Percentiles rank a stretch among this genome's conserved stretches.
Conservation (phyloP, 1,284 basidiomycete genomes). For the Rhodotorula sp. region DNA sequence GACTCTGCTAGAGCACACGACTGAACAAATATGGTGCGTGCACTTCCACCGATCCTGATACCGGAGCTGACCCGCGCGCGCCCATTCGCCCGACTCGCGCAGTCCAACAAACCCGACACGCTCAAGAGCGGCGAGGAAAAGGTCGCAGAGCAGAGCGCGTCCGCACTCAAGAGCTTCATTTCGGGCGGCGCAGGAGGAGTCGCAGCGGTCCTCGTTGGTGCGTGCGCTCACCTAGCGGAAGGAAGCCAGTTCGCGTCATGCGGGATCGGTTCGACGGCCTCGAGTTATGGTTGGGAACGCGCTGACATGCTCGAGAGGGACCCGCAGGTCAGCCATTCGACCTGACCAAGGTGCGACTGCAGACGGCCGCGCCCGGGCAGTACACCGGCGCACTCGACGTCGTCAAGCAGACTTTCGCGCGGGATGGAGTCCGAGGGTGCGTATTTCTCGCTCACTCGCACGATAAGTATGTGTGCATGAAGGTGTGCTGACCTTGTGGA, state of each 20-base stretch:
- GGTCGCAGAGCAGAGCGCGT: constrained; percentile 22
- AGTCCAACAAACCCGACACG: constrained; percentile 8
- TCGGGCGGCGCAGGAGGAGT: constrained; percentile 89
- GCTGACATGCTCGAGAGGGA: neutral
- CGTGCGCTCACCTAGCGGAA: constrained; percentile 45
- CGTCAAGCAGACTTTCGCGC: constrained; percentile 81
- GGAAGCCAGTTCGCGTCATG: neutral
- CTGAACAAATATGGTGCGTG: neutral
- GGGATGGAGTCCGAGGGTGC: constrained; percentile 86
- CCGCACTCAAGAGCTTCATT: constrained; percentile 71
- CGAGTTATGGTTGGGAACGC: too few species aligned
- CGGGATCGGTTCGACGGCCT: neutral
- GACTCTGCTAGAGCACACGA: neutral
- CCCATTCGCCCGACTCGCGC: too few species aligned
- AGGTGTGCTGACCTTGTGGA: neutral
- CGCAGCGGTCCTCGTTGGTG: constrained; percentile 82
- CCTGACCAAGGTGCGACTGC: constrained; percentile 91
- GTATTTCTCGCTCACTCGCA: constrained; percentile 41
- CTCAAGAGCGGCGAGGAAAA: constrained; percentile 27
- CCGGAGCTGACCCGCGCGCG: neutral
- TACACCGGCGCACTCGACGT: constrained; percentile 94
- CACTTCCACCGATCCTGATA: neutral
- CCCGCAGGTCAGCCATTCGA: constrained; percentile 89
- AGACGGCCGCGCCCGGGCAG: constrained; percentile 84
- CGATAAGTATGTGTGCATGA: neutral